Percentiles rank a stretch among this genome's conserved stretches.
Evolutionary conservation across 805 yeast genomes (phyloP).

Genomic region (Hanseniaspora jakobsenii): DNA sequence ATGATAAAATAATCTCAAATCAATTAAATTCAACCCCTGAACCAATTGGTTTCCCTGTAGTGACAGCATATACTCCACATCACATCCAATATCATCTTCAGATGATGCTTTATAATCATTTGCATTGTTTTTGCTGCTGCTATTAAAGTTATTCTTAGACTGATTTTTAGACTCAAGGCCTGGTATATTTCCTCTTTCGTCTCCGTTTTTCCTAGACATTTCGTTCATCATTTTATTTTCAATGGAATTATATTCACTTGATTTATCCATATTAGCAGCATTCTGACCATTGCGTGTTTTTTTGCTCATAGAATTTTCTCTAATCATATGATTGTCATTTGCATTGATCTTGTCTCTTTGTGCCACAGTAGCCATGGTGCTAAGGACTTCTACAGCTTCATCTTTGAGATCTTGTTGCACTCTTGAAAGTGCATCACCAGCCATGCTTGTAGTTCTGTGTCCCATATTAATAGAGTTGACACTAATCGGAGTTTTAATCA

Average conservation of each 20-base stretch:
- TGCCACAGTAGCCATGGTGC: constrained; percentile 16
- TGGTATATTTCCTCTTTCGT: too few species aligned
- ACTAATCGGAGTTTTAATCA: too few species aligned
- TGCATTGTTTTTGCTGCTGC: neutral
- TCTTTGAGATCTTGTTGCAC: constrained; percentile 15
- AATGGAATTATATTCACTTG: neutral
- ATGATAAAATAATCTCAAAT: constrained; percentile 73
- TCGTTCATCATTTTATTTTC: too few species aligned
- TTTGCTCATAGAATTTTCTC: neutral
- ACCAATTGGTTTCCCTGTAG: constrained; percentile 15
- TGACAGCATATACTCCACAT: constrained; percentile 2
- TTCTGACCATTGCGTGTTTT: neutral
- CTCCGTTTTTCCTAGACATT: too few species aligned
- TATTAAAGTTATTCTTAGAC: constrained; percentile 1
- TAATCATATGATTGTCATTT: constrained; percentile 8
- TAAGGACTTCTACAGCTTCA: constrained; percentile 15
- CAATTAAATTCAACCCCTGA: constrained; percentile 51
- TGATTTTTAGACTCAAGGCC: too few species aligned
- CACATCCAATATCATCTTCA: too few species aligned
- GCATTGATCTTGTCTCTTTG: constrained; percentile 11
- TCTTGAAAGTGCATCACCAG: constrained; percentile 7
- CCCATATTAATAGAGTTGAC: too few species aligned
- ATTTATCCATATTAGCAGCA: neutral
- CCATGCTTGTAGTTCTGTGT: neutral
- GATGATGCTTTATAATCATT: neutral